These are phyloP conservation scores for Microstroma glucosiphilum DNA, from an alignment of 1,284 basidiomycete species.

Conservation along the genomic window DNA sequence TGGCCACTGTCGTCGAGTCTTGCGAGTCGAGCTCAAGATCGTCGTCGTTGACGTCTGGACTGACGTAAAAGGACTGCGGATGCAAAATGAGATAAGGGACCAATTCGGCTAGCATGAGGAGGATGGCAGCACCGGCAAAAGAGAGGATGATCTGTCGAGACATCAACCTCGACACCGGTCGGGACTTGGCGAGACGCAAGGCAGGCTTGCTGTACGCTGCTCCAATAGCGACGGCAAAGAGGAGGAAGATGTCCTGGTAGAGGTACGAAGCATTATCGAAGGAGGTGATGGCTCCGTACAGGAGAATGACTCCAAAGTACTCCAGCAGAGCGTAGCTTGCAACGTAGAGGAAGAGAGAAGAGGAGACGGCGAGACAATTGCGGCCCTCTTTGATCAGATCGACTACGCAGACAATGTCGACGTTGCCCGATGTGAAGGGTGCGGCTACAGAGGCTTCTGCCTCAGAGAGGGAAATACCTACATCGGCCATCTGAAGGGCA, in stretches of 20 bases:
- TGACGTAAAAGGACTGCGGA: constrained; percentile 18
- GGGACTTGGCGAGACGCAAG: constrained; percentile 12
- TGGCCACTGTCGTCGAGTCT: constrained; percentile 31
- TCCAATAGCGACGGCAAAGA: constrained; percentile 27
- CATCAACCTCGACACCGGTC: constrained; percentile 22
- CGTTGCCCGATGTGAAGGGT: constrained; percentile 21
- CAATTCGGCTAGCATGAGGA: constrained; percentile 28
- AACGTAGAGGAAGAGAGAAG: constrained; percentile 28
- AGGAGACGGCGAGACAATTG: constrained; percentile 18
- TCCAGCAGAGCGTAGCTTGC: constrained; percentile 26
- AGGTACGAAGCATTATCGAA: constrained; percentile 29
- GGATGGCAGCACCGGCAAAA: constrained; percentile 24
- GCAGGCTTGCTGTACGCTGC: constrained; percentile 24
- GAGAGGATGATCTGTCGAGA: constrained; percentile 21
- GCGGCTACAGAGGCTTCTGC: constrained; percentile 32
- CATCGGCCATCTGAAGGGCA: constrained; percentile 31
- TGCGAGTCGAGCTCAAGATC: constrained; percentile 24
- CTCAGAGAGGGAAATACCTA: constrained; percentile 28
- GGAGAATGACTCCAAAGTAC: constrained; percentile 32
- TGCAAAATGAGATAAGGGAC: constrained; percentile 23
- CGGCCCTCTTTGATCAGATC: constrained; percentile 28
- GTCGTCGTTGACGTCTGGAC: constrained; percentile 24
- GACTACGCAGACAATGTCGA: constrained; percentile 21
- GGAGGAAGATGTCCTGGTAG: constrained; percentile 30
- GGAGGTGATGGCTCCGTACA: constrained; percentile 28